phyloP scores from a whole-genome alignment of 495 filamentous ascomycete species.

The Astrocystis sublimbata region DNA sequence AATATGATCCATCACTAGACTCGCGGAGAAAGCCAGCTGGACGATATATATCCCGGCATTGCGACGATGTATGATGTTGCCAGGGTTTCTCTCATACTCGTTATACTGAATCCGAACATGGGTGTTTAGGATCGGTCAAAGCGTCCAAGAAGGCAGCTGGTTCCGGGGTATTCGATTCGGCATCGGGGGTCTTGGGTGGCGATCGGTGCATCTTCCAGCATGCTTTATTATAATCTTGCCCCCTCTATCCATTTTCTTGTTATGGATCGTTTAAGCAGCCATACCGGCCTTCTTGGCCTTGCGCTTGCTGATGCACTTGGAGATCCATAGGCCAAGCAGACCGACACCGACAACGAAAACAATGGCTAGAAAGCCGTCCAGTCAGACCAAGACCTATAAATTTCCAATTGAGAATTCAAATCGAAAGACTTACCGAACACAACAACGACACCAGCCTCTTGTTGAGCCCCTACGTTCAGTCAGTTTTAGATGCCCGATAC shows the following conservation, averaged over 20 bases:
- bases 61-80: conserved; percentile 8
- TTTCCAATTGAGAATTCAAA: neutral
- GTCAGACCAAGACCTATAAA: conserved; percentile 6
- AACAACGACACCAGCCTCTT: conserved; percentile 56
- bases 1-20: conserved; percentile 17
- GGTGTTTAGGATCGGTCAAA: conserved; percentile 3
- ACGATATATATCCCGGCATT: conserved; percentile 12
- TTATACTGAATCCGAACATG: conserved; percentile 17
- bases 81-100: conserved; percentile 16
- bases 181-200: conserved; percentile 5
- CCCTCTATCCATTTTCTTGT: conserved; percentile 15
- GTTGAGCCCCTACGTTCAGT: conserved; percentile 34
- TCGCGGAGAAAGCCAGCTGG: conserved; percentile 10
- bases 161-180: conserved; percentile 9
- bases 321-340: conserved; percentile 48
- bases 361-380: conserved; percentile 29
- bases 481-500: neutral
- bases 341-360: conserved; percentile 54
- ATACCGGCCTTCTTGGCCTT: conserved; percentile 37
- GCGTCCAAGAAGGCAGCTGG: conserved; percentile 2
- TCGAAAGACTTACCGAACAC: conserved; percentile 48
- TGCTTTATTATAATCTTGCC: conserved; percentile 17
- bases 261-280: conserved; percentile 19
- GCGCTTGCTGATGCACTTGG: conserved; percentile 42
- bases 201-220: conserved; percentile 4